Evolutionary conservation across 164 flowering plant genomes (phyloP).

Genomic region (Brasenia schreberi): DNA sequence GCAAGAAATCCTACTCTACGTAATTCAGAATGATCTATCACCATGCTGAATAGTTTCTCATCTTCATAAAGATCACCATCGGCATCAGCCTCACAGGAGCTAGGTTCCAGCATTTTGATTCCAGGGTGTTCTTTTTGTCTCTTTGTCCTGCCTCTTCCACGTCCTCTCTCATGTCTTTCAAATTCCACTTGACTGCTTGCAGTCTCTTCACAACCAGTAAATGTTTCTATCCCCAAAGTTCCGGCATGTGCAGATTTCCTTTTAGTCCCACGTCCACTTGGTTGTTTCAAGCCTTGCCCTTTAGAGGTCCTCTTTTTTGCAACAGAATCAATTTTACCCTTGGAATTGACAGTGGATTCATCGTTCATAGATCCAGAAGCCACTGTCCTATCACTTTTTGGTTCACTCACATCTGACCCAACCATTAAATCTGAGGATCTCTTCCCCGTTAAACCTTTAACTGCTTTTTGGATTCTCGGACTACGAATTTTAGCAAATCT

Average conservation of each 20-base stretch:
- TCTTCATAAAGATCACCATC: not conserved
- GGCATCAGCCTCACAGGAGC: slow-evolving; percentile 17
- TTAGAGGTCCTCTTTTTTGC: slow-evolving; percentile 5
- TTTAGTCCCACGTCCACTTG: slow-evolving; percentile 13
- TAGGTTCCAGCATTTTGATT: slow-evolving; percentile 18
- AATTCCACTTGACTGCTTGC: slow-evolving; percentile 7
- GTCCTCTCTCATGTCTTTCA: slow-evolving; percentile 22
- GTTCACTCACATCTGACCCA: slow-evolving; percentile 4
- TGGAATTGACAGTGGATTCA: slow-evolving; percentile 7
- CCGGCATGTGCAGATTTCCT: slow-evolving; percentile 10
- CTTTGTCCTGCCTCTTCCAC: slow-evolving; percentile 21
- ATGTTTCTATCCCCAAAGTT: slow-evolving; percentile 3
- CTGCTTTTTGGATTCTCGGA: slow-evolving; percentile 74
- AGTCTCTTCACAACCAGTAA: slow-evolving; percentile 4
- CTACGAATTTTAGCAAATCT: slow-evolving; percentile 96
- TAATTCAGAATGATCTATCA: not conserved
- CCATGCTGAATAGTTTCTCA: not conserved
- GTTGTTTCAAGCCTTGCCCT: slow-evolving; percentile 15
- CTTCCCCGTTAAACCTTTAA: slow-evolving; percentile 60
- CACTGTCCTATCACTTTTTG: no score
- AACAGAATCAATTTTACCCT: slow-evolving; percentile 11
- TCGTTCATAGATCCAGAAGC: slow-evolving; percentile 12
- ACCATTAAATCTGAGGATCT: slow-evolving; percentile 30
- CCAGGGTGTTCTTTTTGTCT: slow-evolving; percentile 15
- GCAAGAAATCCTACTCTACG: slow-evolving; percentile 40